Base-by-base conservation (phyloP, 2,329 filamentous ascomycete species). In the Stemphylium lycopersici region DNA sequence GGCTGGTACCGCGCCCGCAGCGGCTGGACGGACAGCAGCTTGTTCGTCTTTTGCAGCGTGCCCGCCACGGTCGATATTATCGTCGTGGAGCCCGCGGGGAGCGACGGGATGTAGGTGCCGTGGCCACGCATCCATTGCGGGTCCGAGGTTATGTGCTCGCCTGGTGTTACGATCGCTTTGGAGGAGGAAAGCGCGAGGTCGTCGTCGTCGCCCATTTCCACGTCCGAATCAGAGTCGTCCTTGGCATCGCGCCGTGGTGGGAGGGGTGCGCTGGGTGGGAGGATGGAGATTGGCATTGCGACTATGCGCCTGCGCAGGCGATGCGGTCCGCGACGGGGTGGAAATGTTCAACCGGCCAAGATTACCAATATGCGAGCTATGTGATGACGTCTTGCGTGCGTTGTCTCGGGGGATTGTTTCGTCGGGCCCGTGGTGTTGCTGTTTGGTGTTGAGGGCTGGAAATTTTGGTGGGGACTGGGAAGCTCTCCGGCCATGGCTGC, bases 41-140 rank as follows among this genome's bases (percentile, higher is more conserved):
- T 98, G 84, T 99, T 99, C 56, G 93, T 98, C 74, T 93, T 93
- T 71, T 90, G 88, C 32, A 98, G 83, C 6, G 89, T 93, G 68
- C 95, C 95, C 6, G 93, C 93, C 29, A 99, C 89, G 5, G 95
- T 96, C 42, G 91, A 93, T 52, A 89, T 86, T 71, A 99, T 99
- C 55, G 87, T 83, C 4, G 84, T 85, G 46, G 83, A 82, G 13
- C 41, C 44, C 0, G 52, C 22, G 12, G 48, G 52, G 41, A 79
- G 75, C 4, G 83, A 76, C 15, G 84, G 83, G 41, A 90, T 81
- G 75, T 91, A 96, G 44, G 95, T 99, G 64, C 95, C 95, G 79
- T 99, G 95, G 68, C 95, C 95, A 79, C 92, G 78, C 93, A 98
- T 98, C 91, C 91, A 98, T 81, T 97, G 92, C n/a, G 91, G 84